Evolutionary conservation across 768 basidiomycete genomes (phyloP), one percentile per base, ranked within the genome.

Genomic region (Hypsizygus marmoreus): DNA sequence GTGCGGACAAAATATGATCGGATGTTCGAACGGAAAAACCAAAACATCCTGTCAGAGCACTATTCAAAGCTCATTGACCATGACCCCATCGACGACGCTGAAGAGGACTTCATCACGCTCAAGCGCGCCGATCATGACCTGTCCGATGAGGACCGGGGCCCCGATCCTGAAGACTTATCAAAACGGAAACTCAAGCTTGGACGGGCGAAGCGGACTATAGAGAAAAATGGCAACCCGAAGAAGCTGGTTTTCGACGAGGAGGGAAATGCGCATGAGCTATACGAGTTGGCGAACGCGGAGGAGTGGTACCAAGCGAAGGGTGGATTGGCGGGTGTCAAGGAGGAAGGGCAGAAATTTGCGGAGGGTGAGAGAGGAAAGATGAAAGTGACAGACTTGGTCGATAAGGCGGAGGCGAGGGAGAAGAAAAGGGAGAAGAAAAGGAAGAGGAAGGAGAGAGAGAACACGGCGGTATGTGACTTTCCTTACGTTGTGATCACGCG

Each of bases 21-120:
- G 41, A 97, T 99, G 94, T 98, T 97, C 62, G 88, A 90, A 60
- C 82, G 95, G 45, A 95, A 91, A 65, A 97, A 97, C 62, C 95
- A 97, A 64, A 86, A 84, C 52, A 85, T 97, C 38, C 77, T 97
- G 24, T 92, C 94, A 0, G 81, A 84, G 49, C 94, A 97, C 65
- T 97, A 97, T 70, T 77, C 73, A 46, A 92, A 91, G 59, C 83
- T 99, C 29, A 73, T 98, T 49, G 88, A 91, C 50, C 86, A 86
- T 53, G 73, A 71, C 31, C 70, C 66, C 7, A 72, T 64, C 10
- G 68, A 60, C 9, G 58, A 60, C 22, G 72, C 70, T 11, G 79
- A 65, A 11, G 92, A 92, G 48, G 95, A 97, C 43, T 97, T 99
- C 63, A 88, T 97, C 62, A 93, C 91, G 0, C 79, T 98, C 51